phyloP scores from a whole-genome alignment of 768 basidiomycete species.

The Lactarius hatsudake region DNA sequence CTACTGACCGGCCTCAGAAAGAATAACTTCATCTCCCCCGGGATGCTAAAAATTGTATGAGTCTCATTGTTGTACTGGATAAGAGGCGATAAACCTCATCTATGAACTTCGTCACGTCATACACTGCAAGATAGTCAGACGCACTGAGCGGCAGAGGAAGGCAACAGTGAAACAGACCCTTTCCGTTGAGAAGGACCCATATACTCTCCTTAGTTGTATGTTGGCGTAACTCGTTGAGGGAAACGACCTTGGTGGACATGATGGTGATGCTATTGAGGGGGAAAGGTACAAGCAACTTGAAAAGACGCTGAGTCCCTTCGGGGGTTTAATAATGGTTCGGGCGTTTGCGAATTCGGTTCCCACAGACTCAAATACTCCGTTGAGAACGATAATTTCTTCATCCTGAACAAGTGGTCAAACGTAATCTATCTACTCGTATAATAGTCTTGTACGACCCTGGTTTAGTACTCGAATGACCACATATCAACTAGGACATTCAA shows the following conservation, averaged over 20 bases:
- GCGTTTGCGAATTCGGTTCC: conserved; percentile 23
- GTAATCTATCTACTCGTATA: background rate
- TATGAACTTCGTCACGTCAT: conserved; percentile 89
- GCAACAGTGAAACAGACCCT: conserved; percentile 50
- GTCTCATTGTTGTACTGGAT: conserved; percentile 6
- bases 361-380: conserved; percentile 16
- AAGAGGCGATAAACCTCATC: conserved; percentile 66
- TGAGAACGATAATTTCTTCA: conserved; percentile 14
- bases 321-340: conserved; percentile 23
- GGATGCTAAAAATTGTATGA: conserved; percentile 62
- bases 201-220: conserved; percentile 73
- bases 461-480: conserved; percentile 82
- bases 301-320: background rate
- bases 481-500: conserved; percentile 53
- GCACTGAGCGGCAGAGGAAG: conserved; percentile 11
- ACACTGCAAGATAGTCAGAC: conserved; percentile 54
- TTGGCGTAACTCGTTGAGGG: conserved; percentile 72
- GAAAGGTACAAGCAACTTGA: conserved; percentile 24
- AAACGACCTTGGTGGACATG: conserved; percentile 52
- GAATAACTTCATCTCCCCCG: conserved; percentile 96
- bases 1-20: conserved; percentile 81
- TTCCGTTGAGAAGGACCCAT: conserved; percentile 80
- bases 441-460: conserved; percentile 45
- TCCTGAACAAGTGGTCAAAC: background rate
- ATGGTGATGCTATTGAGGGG: conserved; percentile 12